Conservation (phyloP, 306 rosid genomes). For the Heteromeles arbutifolia region DNA sequence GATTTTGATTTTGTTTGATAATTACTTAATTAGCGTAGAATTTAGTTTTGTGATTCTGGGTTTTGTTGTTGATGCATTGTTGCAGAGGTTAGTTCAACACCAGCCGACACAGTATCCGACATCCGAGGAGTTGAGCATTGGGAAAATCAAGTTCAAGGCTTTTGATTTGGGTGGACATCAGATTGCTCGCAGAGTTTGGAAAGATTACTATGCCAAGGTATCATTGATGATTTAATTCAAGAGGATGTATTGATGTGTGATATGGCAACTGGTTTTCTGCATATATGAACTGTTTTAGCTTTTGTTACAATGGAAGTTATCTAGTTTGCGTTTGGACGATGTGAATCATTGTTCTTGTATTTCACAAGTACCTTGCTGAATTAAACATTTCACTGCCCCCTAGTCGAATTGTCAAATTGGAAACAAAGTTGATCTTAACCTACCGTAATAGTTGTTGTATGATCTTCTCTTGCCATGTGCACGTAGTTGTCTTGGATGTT, state of each 20-base stretch:
- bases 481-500: not conserved
- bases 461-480: not conserved
- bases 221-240: not conserved
- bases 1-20: not conserved
- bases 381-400: not conserved
- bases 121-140: conserved; percentile 79
- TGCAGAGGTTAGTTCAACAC: conserved; percentile 82
- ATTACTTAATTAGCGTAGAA: not conserved
- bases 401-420: not conserved
- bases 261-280: not conserved
- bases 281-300: not conserved
- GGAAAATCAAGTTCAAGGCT: conserved; percentile 80
- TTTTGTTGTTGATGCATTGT: conserved; percentile 6
- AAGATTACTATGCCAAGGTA: conserved; percentile 85
- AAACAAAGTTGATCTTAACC: not conserved
- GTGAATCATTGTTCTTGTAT: not conserved
- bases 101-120: conserved; percentile 81
- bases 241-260: not conserved
- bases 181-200: conserved; percentile 82
- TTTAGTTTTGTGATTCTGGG: not conserved
- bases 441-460: not conserved
- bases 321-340: not conserved
- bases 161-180: conserved; percentile 85
- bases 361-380: not conserved
- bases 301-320: not conserved